phyloP scores from a whole-genome alignment of 768 basidiomycete species.

The Melanogaster broomeanus region DNA sequence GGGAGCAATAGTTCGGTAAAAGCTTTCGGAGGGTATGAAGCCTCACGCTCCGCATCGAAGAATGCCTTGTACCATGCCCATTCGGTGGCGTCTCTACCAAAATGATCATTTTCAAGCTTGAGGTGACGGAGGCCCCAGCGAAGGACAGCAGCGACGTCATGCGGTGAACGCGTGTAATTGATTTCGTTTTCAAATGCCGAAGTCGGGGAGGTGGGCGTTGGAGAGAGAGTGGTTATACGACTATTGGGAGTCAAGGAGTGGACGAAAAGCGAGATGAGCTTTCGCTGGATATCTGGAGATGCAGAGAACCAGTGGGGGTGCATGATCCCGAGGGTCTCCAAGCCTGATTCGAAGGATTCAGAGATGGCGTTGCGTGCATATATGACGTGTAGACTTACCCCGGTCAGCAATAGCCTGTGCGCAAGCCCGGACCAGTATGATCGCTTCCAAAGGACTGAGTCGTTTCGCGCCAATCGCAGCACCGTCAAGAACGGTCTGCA shows the following conservation, averaged over 20 bases:
- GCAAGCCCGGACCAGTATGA: conserved; percentile 65
- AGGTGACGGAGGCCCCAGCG: conserved; percentile 83
- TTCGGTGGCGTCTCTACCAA: conserved; percentile 56
- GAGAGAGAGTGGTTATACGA: conserved; percentile 51
- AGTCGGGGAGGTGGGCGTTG: conserved; percentile 45
- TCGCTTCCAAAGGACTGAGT: conserved; percentile 62
- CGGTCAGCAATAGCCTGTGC: conserved; percentile 64
- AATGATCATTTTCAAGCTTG: conserved; percentile 55
- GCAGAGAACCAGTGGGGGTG: conserved; percentile 84
- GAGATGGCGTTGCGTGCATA: conserved; percentile 7
- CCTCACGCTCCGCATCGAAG: conserved; percentile 55
- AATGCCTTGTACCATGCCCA: conserved; percentile 72
- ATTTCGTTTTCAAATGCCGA: conserved; percentile 67
- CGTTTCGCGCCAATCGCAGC: conserved; percentile 55
- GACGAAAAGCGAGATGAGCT: conserved; percentile 69
- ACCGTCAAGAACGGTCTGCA: conserved; percentile 49
- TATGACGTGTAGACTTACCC: conserved; percentile 45
- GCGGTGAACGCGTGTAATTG: conserved; percentile 62
- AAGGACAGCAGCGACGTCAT: conserved; percentile 78
- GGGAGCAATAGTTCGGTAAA: conserved; percentile 65
- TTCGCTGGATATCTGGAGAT: conserved; percentile 66
- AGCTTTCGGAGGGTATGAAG: conserved; percentile 61
- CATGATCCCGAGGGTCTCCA: conserved; percentile 83
- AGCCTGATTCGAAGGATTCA: conserved; percentile 44
- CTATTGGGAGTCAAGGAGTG: conserved; percentile 55